Evolutionary conservation across 2,329 filamentous ascomycete species (phyloP), one percentile per base, ranked within the genome.

Genomic region (Lachnellula willkommii): DNA sequence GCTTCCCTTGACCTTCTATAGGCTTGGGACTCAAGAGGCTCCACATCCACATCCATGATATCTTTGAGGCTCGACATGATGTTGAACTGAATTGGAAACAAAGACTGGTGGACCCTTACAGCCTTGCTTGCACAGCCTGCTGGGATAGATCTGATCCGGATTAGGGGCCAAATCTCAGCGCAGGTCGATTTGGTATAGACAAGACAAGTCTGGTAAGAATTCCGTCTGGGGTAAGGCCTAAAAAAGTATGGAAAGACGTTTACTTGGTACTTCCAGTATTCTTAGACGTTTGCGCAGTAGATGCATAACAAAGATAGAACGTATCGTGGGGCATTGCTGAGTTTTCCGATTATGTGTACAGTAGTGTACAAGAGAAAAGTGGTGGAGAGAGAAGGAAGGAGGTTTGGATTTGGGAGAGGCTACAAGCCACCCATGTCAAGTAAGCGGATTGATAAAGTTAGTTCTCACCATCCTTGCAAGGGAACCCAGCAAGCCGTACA

Each of bases 11-110:
- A 62, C 63, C 63, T 68, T 65, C 61, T 67, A 67, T 66, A 68
- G 52, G 66, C 65, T 60, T 69, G 66, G 54, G 66, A 69, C 47
- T 68, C 61, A 32, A 70, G 63, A 50, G 68, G 67, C 58, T 70
- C 68, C 43, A 69, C 66, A 58, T 70, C 69, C 36, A 69, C 67
- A 60, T 70, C 67, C 67, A 70, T 70, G 52, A 70, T 70, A 61
- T 69, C 67, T 62, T 66, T 66, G 60, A 70, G 60, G 60, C 65
- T 69, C 58, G 67, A 67, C 69, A 70, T 70, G 57, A 60, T 66
- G 56, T 49, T 54, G 52, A 55, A 57, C 60, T 62, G 54, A 66
- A 60, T 59, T 66, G 62, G 64, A 64, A 66, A 62, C 60, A 24
- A 63, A 47, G 52, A 55, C 46, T 57, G 52, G 57, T 61, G 53